Base-by-base conservation (phyloP, 2,329 filamentous ascomycete species). In the Claviceps pusilla region DNA sequence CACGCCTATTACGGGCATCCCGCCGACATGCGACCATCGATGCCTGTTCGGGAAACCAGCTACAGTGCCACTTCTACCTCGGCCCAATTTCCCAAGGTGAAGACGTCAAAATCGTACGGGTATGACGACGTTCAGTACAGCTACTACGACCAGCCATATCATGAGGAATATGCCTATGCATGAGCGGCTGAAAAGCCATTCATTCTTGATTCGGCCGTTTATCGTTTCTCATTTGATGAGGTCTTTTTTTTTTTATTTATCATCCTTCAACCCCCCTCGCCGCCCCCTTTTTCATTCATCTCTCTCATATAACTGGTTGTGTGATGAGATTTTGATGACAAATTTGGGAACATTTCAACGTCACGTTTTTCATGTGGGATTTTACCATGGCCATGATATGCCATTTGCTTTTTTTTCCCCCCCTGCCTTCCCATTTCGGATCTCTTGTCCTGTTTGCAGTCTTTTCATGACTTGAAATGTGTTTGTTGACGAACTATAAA, bases 101-200 rank as follows among this genome's bases (percentile, higher is more conserved):
- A 67, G 63, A 66, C 62, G 9, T 64, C 67, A 4, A 68, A 64
- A 58, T 7, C 54, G 11, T 69, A 65, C 54, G 57, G 57, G 35
- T 54, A 58, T 12, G 62, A 63, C 1, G 66, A 70, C 42, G 61
- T 69, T n/a, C 58, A 61, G 35, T 71, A 66, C 58, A 65, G 61
- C 59, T 59, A 56, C 51, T 61, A 66, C 54, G 57, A 60, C 31
- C 57, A 54, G 50, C 55, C 61, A 29, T 62, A 62, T 41, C 63
- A 59, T 24, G 64, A 66, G 31, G 60, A 63, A 12, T 59, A 58
- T 53, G 47, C 60, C 7, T 63, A 60, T 57, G 59, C 57, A 52
- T 62, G 57, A 56, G 57, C 54, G 53, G 57, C 58, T 12, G 29
- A 4, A 10, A 33, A 3, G 29, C 19, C 19, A 19, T 19, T 19